Evolutionary conservation across 352 stramenopile genomes (phyloP).

Genomic region (Globisporangium cederbergense): DNA sequence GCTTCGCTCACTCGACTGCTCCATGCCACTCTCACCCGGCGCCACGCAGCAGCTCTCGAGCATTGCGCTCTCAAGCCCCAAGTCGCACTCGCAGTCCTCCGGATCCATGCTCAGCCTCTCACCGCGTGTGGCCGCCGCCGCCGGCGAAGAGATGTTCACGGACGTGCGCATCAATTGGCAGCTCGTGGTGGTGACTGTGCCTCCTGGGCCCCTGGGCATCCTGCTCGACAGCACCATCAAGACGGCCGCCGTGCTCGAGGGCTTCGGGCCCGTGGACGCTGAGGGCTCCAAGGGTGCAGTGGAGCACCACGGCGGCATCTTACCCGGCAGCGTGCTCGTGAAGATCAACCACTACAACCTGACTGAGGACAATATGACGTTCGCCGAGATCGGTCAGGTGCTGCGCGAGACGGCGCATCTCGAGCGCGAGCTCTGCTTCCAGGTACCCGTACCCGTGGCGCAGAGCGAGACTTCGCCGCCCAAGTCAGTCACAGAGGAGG

Average conservation of each 20-base stretch:
- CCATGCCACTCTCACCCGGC: not conserved
- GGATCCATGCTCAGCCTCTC: not conserved
- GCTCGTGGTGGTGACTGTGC: slow-evolving; percentile 44
- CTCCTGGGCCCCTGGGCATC: slow-evolving; percentile 62
- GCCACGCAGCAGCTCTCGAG: slow-evolving; percentile 4
- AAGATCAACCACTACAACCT: slow-evolving; percentile 67
- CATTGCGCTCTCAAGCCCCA: slow-evolving; percentile 11
- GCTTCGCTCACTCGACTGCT: too few relatives aligned
- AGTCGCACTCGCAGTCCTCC: not conserved
- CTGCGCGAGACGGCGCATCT: slow-evolving; percentile 55
- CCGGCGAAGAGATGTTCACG: slow-evolving; percentile 9
- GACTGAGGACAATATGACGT: slow-evolving; percentile 32
- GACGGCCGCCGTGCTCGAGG: slow-evolving; percentile 51
- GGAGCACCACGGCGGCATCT: slow-evolving; percentile 38
- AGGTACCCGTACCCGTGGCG: slow-evolving; percentile 24
- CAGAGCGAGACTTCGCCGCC: not conserved
- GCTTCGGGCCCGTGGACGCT: slow-evolving; percentile 46
- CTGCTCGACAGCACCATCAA: slow-evolving; percentile 47
- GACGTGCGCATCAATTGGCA: slow-evolving; percentile 10
- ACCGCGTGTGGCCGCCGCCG: slow-evolving; percentile 6
- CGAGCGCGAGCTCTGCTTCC: slow-evolving; percentile 44
- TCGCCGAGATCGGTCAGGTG: slow-evolving; percentile 54
- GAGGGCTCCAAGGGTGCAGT: slow-evolving; percentile 41
- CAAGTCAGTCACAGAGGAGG: not conserved
- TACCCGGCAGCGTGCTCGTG: slow-evolving; percentile 43